These are phyloP conservation scores for Suillus lakei DNA, from an alignment of 768 basidiomycete species.

Conservation along the genomic window DNA sequence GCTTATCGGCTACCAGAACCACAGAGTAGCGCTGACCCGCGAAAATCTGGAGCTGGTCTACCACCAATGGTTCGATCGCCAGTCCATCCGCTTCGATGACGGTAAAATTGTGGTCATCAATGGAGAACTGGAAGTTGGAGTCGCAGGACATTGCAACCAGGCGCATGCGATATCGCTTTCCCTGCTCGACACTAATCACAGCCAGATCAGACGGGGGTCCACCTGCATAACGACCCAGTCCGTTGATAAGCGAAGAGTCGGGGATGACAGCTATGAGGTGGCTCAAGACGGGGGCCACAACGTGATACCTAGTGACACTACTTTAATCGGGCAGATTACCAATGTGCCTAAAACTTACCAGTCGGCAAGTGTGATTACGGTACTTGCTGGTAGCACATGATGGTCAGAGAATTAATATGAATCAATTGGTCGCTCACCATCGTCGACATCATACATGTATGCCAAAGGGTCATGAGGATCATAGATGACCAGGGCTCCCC, in stretches of 20 bases:
- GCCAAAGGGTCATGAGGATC: slow-evolving; percentile 45
- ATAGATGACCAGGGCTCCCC: slow-evolving; percentile 42
- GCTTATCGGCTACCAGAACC: slow-evolving; percentile 35
- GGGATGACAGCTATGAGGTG: slow-evolving; percentile 16
- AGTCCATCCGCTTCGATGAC: slow-evolving; percentile 53
- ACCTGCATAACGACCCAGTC: slow-evolving; percentile 40
- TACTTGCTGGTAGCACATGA: slow-evolving; percentile 27
- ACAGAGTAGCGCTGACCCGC: slow-evolving; percentile 40
- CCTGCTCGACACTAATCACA: slow-evolving; percentile 37
- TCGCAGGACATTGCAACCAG: slow-evolving; percentile 47
- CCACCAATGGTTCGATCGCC: slow-evolving; percentile 42
- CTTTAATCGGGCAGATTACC: neutral
- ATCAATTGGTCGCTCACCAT: slow-evolving; percentile 31
- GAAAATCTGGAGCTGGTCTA: slow-evolving; percentile 44
- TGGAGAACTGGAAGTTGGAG: slow-evolving; percentile 46
- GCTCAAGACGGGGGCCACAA: slow-evolving; percentile 25
- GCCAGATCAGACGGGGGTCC: slow-evolving; percentile 38
- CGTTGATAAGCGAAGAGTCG: slow-evolving; percentile 44
- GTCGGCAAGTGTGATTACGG: slow-evolving; percentile 50
- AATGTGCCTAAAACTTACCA: slow-evolving; percentile 24
- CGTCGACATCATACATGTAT: slow-evolving; percentile 47
- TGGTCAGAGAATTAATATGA: neutral
- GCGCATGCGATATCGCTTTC: slow-evolving; percentile 43
- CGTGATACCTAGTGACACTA: slow-evolving; percentile 22
- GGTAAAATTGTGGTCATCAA: slow-evolving; percentile 49